phyloP scores from a whole-genome alignment of 2,329 filamentous ascomycete genomes.

The Pestalotiopsis sp. region DNA sequence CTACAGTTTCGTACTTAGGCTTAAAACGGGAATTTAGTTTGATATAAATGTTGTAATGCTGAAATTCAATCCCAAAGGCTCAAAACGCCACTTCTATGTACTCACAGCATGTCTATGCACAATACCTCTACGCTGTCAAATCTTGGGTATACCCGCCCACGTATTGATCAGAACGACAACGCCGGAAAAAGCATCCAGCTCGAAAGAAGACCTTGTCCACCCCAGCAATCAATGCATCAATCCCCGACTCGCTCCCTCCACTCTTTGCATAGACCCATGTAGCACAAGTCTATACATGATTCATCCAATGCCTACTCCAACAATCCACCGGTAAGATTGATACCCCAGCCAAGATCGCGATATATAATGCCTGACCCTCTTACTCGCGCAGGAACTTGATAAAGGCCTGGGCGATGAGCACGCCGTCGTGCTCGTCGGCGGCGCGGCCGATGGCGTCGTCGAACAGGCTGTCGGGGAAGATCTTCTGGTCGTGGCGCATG shows the following conservation, averaged over 20 bases:
- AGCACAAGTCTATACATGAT: not conserved
- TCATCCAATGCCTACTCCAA: not conserved
- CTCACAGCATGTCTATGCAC: not conserved
- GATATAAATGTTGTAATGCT: not conserved
- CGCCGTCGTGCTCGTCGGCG: slow-evolving; percentile 73
- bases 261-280: not conserved
- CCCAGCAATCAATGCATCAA: not conserved
- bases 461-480: slow-evolving; percentile 72
- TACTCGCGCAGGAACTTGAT: slow-evolving; percentile 73
- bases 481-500: slow-evolving; percentile 64
- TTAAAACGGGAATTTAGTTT: too few species aligned
- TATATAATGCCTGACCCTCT: slow-evolving; percentile 14
- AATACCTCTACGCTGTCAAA: not conserved
- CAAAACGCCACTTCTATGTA: not conserved
- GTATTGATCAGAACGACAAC: not conserved
- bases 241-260: not conserved
- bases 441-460: slow-evolving; percentile 70
- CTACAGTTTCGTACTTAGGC: too few species aligned
- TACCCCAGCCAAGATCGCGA: not conserved
- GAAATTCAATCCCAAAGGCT: not conserved
- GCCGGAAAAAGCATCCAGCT: not conserved
- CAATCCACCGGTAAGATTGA: not conserved
- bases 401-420: slow-evolving; percentile 74
- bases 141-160: not conserved
- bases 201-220: not conserved